These are phyloP conservation scores for Albizia julibrissin DNA, from an alignment of 306 rosid species.

Conservation along the genomic window DNA sequence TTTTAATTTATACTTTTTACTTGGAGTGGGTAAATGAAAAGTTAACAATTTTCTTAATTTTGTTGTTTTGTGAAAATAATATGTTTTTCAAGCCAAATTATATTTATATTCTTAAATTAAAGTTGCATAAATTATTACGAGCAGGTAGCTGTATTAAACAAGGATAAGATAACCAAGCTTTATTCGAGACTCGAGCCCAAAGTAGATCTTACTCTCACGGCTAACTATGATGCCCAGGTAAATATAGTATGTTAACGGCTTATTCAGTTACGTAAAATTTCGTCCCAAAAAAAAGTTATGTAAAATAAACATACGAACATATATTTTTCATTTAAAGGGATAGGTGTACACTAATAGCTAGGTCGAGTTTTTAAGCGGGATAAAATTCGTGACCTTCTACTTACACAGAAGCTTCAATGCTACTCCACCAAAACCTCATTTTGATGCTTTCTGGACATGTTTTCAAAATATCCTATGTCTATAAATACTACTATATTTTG, in stretches of 20 bases:
- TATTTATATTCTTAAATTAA: background rate
- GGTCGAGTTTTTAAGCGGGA: too few species aligned
- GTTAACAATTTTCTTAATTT: background rate
- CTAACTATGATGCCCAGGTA: slow-evolving; percentile 46
- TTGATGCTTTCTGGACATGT: background rate
- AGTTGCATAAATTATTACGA: background rate
- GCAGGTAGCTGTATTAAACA: slow-evolving; percentile 41
- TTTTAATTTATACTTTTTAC: background rate
- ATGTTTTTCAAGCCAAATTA: background rate
- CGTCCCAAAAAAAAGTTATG: too few species aligned
- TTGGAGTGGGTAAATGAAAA: background rate
- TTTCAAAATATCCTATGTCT: background rate
- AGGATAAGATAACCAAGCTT: slow-evolving; percentile 52
- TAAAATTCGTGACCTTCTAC: background rate
- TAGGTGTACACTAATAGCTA: too few species aligned
- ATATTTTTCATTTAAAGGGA: too few species aligned
- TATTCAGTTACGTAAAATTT: background rate
- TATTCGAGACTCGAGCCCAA: slow-evolving; percentile 12
- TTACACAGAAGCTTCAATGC: too few species aligned
- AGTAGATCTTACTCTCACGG: slow-evolving; percentile 34
- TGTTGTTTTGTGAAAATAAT: background rate
- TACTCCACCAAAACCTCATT: background rate
- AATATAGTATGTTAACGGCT: background rate
- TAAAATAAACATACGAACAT: too few species aligned
- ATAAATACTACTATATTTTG: too few species aligned